Base-by-base conservation (phyloP, 805 yeast genomes). In the Debaryomyces hansenii region DNA sequence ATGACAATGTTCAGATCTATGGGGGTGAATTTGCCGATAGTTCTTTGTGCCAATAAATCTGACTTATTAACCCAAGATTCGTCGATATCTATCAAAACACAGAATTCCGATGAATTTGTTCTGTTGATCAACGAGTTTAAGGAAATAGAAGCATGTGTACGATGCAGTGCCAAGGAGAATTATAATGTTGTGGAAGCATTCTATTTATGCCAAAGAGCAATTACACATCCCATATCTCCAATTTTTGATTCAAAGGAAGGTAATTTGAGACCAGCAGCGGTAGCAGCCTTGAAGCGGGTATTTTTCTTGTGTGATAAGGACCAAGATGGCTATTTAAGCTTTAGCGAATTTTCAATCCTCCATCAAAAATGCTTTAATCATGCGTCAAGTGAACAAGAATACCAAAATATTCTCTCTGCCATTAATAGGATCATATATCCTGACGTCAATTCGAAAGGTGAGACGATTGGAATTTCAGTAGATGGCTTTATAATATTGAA, bases 11-110 rank as follows among this genome's bases (percentile, higher is more conserved):
- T 94, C 57, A 75, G 99, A 50, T 88, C 96, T 0, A 75, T 90
- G 78, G 99, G 99, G 3, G 90, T 92, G 47, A 94, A 94, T 59
- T 65, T 92, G 11, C 99, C 99, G 0, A 84, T 94, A n/a, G 89
- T 94, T 1, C 69, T 94, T 2, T 86, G 96, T 65, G 90, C 91
- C 45, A 94, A 90, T 64, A 90, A 89, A 57, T 75, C 84, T 15
- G 95, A 87, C 47, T 59, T 46, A 48, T 42, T 59, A 1, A 64
- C 72, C 0, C 57, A 69, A 12, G 80, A 78, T 39, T 68, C 79
- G 0, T 79, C 78, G 31, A 66, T 72, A 6, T 60, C 71, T 1
- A 74, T 82, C 36, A 64, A 63, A 47, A 55, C 60, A 29, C 70
- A 62, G 50, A 69, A 70, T 49, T 77, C 81, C 32, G 96, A 90